phyloP scores from a whole-genome alignment of 202 grass and related monocot species.

The Bolboschoenoplectus hybrid region DNA sequence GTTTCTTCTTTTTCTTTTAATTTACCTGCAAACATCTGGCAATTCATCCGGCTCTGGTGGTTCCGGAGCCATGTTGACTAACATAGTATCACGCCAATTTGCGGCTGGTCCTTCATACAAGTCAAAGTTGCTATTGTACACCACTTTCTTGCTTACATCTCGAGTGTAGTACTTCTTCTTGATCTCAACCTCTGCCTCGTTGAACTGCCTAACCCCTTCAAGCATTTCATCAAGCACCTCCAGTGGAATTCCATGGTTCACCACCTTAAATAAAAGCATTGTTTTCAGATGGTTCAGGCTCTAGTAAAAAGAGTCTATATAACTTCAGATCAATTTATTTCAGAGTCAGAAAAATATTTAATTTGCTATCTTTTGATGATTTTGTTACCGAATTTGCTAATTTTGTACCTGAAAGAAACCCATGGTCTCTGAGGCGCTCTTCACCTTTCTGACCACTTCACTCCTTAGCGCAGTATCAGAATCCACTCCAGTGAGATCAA shows the following conservation, averaged over 20 bases:
- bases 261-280: slow-evolving; percentile 36
- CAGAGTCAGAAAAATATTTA: too few relatives aligned
- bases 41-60: slow-evolving; percentile 9
- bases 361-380: too few relatives aligned
- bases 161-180: slow-evolving; percentile 45
- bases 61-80: slow-evolving; percentile 29
- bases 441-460: slow-evolving; percentile 10
- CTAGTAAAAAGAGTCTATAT: too few relatives aligned
- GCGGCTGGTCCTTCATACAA: slow-evolving; percentile 34
- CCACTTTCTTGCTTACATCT: slow-evolving; percentile 20
- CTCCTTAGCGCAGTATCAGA: slow-evolving; percentile 2
- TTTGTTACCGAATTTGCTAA: neutral
- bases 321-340: too few relatives aligned
- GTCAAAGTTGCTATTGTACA: slow-evolving; percentile 24
- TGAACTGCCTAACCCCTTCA: slow-evolving; percentile 15
- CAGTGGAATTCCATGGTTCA: slow-evolving; percentile 38
- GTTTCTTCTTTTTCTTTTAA: neutral
- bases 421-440: slow-evolving; percentile 18
- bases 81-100: slow-evolving; percentile 38
- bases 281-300: too few relatives aligned
- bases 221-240: slow-evolving; percentile 41
- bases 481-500: slow-evolving; percentile 37
- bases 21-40: neutral
- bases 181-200: slow-evolving; percentile 29
- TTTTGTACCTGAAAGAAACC: slow-evolving; percentile 35